phyloP scores from a whole-genome alignment of 495 filamentous ascomycete species.

The Trichoderma asperelloides region DNA sequence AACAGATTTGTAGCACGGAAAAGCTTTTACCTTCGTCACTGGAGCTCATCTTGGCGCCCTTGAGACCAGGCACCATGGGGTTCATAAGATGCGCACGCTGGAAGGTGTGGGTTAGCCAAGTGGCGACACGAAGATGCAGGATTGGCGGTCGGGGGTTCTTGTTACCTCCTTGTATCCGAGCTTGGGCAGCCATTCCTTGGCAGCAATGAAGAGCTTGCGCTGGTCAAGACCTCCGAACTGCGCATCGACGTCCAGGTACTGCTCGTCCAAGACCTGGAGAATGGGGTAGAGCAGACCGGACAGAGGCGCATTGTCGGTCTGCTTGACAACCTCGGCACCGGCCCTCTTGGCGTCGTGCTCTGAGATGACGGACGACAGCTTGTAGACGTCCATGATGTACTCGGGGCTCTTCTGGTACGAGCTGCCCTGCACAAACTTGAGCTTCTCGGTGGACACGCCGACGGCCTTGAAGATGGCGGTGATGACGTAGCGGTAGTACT shows the following conservation, averaged over 20 bases:
- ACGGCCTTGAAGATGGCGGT: slow-evolving; percentile 58
- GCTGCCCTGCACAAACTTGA: slow-evolving; percentile 77
- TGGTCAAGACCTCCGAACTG: slow-evolving; percentile 68
- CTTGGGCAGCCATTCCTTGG: slow-evolving; percentile 64
- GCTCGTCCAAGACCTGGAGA: slow-evolving; percentile 85
- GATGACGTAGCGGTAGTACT: slow-evolving; percentile 64
- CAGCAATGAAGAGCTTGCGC: slow-evolving; percentile 79
- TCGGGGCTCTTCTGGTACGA: slow-evolving; percentile 65
- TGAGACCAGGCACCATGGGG: slow-evolving; percentile 81
- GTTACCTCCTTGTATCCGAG: slow-evolving; percentile 54
- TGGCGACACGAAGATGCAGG: background rate
- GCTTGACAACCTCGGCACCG: slow-evolving; percentile 89
- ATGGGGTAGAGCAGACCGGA: slow-evolving; percentile 79
- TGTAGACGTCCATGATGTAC: slow-evolving; percentile 73
- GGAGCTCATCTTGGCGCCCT: slow-evolving; percentile 68
- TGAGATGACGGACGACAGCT: slow-evolving; percentile 46
- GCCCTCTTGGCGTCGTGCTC: slow-evolving; percentile 74
- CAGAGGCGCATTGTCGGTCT: slow-evolving; percentile 64
- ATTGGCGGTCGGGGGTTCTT: background rate
- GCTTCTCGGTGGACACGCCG: slow-evolving; percentile 64
- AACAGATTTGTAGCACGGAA: background rate
- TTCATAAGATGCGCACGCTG: slow-evolving; percentile 80
- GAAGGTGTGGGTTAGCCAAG: background rate
- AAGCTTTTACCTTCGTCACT: slow-evolving; percentile 29
- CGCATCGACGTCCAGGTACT: slow-evolving; percentile 76